Evolutionary conservation across 2,329 filamentous ascomycete genomes (phyloP).

Genomic region (Camillea tinctor): DNA sequence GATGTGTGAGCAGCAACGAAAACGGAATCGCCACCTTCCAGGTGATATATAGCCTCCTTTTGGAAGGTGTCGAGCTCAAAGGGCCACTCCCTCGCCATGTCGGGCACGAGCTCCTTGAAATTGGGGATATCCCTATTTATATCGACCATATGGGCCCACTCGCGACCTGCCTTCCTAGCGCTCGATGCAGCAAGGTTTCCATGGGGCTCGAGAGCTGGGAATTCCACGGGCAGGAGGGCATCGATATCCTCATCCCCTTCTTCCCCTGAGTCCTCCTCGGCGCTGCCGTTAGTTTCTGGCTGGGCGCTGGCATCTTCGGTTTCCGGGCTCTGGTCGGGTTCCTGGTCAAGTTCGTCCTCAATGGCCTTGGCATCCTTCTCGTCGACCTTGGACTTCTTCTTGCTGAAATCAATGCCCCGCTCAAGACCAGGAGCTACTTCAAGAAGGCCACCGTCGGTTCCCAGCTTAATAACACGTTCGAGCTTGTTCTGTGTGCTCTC

Average conservation of each 20-base stretch:
- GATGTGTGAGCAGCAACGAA: conserved; percentile 98
- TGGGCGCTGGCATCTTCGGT: conserved; percentile 32
- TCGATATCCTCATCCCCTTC: conserved; percentile 71
- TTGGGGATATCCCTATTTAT: conserved; percentile 92
- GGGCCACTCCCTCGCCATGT: conserved; percentile 95
- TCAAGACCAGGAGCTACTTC: conserved; percentile 79
- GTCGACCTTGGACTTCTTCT: conserved; percentile 55
- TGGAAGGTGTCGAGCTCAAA: conserved; percentile 98
- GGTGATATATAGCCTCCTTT: conserved; percentile 96
- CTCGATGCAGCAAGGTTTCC: conserved; percentile 71
- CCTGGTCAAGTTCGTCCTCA: conserved; percentile 49
- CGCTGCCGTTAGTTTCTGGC: conserved; percentile 24
- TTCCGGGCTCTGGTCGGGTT: conserved; percentile 39
- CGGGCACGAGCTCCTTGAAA: conserved; percentile 87
- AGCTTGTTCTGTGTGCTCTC: conserved; percentile 56
- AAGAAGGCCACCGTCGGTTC: conserved; percentile 72
- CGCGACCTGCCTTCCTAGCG: conserved; percentile 71
- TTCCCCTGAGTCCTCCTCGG: conserved; percentile 34
- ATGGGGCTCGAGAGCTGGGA: conserved; percentile 84
- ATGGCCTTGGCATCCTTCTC: conserved; percentile 63
- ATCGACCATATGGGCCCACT: conserved; percentile 99
- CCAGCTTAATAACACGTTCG: conserved; percentile 84
- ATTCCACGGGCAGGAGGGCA: conserved; percentile 84
- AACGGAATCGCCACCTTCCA: conserved; percentile 94
- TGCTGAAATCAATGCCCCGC: conserved; percentile 72